Evolutionary conservation across 1,139 yeast species (phyloP).

Genomic region (Suhomyces bolitotheri): DNA sequence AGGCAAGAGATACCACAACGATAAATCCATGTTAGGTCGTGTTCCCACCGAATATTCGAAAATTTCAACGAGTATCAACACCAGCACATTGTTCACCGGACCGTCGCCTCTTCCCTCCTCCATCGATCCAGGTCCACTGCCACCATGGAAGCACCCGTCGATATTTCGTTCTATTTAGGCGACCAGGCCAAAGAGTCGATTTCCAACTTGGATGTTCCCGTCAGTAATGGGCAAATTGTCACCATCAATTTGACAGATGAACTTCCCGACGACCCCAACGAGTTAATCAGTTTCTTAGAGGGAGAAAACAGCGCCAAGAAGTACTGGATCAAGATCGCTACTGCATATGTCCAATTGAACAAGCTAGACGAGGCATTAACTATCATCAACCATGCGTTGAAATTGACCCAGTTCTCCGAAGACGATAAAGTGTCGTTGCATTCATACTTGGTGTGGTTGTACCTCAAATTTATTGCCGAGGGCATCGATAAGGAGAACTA

Average conservation of each 20-base stretch:
- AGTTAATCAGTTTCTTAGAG: conserved; percentile 71
- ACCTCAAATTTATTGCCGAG: conserved; percentile 39
- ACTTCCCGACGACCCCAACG: conserved; percentile 85
- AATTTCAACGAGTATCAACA: conserved; percentile 8
- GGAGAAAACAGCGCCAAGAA: conserved; percentile 75
- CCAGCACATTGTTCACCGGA: conserved; percentile 3
- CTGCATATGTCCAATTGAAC: conserved; percentile 70
- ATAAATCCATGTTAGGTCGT: conserved; percentile 5
- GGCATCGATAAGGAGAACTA: conserved; percentile 30
- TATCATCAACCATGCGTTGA: conserved; percentile 63
- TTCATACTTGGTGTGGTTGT: conserved; percentile 73
- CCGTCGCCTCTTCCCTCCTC: conserved; percentile 1
- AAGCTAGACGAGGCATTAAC: conserved; percentile 62
- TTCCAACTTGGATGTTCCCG: conserved; percentile 60
- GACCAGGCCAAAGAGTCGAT: conserved; percentile 32
- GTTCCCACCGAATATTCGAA: conserved; percentile 3
- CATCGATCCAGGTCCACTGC: conserved; percentile 1
- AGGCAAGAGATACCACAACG: too few species aligned
- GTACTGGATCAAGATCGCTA: conserved; percentile 83
- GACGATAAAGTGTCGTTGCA: conserved; percentile 57
- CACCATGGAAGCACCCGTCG: conserved; percentile 36
- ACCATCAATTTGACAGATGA: conserved; percentile 67
- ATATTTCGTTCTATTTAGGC: conserved; percentile 43
- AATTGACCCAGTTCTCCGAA: conserved; percentile 38
- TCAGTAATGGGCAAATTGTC: conserved; percentile 71